Conservation (phyloP, 768 basidiomycete genomes). For the Pisolithus tinctorius region DNA sequence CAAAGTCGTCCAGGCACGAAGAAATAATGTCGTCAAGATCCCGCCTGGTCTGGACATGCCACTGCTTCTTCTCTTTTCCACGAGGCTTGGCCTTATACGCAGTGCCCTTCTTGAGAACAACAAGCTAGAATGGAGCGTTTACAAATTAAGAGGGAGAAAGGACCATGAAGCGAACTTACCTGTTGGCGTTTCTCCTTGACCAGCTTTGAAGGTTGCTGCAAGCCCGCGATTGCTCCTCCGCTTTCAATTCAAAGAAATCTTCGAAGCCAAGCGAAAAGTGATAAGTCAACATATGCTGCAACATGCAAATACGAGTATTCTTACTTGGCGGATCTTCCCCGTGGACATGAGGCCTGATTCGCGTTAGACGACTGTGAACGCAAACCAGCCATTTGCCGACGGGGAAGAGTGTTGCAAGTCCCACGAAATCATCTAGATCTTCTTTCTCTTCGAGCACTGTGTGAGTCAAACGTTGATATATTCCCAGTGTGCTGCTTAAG, state of each 20-base stretch:
- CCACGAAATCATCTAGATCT: neutral
- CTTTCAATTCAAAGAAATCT: slow-evolving; percentile 1
- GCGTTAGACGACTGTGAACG: neutral
- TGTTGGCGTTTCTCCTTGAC: neutral
- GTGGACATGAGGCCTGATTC: neutral
- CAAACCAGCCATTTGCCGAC: neutral
- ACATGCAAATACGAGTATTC: neutral
- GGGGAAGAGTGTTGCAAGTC: neutral
- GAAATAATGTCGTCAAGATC: neutral
- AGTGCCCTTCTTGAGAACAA: neutral
- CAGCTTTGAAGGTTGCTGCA: neutral
- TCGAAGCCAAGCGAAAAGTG: neutral
- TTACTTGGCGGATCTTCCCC: slow-evolving; percentile 5
- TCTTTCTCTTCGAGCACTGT: neutral
- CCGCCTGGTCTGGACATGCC: neutral
- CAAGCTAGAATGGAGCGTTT: neutral
- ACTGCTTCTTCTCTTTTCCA: slow-evolving; percentile 4
- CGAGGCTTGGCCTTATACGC: slow-evolving; percentile 1
- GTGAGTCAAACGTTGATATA: neutral
- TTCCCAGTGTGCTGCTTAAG: neutral
- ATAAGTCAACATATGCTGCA: neutral
- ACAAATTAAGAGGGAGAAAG: neutral
- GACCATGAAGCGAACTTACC: neutral
- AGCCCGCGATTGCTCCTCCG: neutral
- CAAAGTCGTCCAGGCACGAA: neutral